phyloP scores from a whole-genome alignment of 441 rosid species.

The Croton laevigatus region DNA sequence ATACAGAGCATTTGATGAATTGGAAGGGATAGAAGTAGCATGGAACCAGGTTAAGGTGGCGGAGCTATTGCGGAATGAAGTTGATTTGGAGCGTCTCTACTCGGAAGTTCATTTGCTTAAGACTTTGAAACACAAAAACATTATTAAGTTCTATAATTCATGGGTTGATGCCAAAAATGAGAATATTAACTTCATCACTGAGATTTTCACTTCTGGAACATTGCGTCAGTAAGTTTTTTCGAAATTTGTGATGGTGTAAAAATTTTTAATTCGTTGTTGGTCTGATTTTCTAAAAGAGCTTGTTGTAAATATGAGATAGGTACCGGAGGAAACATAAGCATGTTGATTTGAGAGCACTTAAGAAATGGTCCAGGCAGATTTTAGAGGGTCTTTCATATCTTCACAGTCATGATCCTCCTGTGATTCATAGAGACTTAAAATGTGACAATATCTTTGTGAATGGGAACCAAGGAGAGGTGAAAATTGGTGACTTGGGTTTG shows the following conservation, averaged over 20 bases:
- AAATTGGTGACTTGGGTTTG: constrained; percentile 84
- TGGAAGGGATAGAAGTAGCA: constrained; percentile 79
- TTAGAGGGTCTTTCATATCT: constrained; percentile 64
- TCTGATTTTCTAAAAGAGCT: constrained; percentile 4
- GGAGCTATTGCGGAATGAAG: constrained; percentile 56
- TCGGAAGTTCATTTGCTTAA: constrained; percentile 75
- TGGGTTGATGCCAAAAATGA: constrained; percentile 67
- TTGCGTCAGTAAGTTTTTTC: constrained; percentile 52
- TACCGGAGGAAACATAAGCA: constrained; percentile 72
- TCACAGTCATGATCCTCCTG: constrained; percentile 65
- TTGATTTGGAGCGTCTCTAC: constrained; percentile 58
- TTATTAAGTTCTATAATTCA: constrained; percentile 60
- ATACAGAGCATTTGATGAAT: constrained; percentile 77
- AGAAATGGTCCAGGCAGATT: constrained; percentile 82
- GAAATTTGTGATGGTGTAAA: background rate
- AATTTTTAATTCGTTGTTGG: background rate
- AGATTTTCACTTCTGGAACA: constrained; percentile 76
- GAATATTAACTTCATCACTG: constrained; percentile 78
- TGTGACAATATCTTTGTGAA: constrained; percentile 82
- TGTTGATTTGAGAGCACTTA: constrained; percentile 72
- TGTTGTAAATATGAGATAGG: constrained; percentile 25
- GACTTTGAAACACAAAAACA: constrained; percentile 65
- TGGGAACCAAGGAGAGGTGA: constrained; percentile 81
- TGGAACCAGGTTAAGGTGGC: constrained; percentile 75
- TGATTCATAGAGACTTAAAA: constrained; percentile 75